phyloP scores from a whole-genome alignment of 176 grass and related monocot species.

The Elymus sibiricus region DNA sequence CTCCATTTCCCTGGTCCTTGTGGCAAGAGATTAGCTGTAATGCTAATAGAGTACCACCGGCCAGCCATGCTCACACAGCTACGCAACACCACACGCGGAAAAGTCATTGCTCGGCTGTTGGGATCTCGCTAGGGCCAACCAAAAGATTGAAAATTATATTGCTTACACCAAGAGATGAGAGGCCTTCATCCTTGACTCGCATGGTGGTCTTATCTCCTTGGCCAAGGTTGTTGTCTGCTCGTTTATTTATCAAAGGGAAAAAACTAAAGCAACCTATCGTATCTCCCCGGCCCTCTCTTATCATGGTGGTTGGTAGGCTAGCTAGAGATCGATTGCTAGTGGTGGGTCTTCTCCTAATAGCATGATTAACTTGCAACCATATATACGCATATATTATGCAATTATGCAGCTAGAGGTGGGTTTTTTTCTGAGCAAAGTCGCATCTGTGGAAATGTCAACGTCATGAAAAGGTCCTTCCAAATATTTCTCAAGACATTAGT shows the following conservation, averaged over 20 bases:
- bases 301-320: conserved; percentile 33
- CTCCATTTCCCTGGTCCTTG: neutral
- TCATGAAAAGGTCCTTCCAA: neutral
- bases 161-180: neutral
- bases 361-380: neutral
- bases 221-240: neutral
- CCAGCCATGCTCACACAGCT: neutral
- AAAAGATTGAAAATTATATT: conserved; percentile 10
- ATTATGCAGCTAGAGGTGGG: neutral
- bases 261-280: conserved; percentile 43
- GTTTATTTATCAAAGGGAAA: conserved; percentile 40
- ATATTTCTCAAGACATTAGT: too few relatives aligned
- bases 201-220: neutral
- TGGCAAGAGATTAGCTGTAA: neutral
- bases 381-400: neutral
- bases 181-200: conserved; percentile 29
- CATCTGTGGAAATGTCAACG: neutral
- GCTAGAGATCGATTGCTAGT: neutral
- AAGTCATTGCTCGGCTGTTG: neutral
- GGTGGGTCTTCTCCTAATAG: conserved; percentile 1
- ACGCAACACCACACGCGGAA: neutral
- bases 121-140: neutral
- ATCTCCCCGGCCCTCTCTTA: conserved; percentile 27
- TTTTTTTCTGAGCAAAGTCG: neutral
- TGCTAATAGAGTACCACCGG: neutral